These are phyloP conservation scores for Geotrichum aggregatum DNA, from an alignment of 1,139 yeast genomes.

Conservation along the genomic window DNA sequence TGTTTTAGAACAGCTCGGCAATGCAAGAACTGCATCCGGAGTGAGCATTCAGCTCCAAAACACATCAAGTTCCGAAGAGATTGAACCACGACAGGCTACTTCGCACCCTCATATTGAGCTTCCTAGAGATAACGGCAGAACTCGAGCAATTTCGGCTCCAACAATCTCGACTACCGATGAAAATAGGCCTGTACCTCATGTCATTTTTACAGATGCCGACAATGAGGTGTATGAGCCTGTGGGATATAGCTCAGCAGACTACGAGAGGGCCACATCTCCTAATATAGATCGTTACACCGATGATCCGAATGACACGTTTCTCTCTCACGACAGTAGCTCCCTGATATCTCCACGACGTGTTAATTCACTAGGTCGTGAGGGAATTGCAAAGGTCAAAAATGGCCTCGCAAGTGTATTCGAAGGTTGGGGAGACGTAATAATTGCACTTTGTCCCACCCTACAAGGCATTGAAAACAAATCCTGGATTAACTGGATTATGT, in stretches of 20 bases:
- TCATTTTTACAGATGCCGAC: slow-evolving; percentile 22
- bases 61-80: not conserved
- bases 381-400: not conserved
- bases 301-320: slow-evolving; percentile 2
- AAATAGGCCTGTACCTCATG: slow-evolving; percentile 19
- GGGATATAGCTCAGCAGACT: slow-evolving; percentile 15
- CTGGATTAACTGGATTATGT: slow-evolving; percentile 29
- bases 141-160: not conserved
- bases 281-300: slow-evolving; percentile 15
- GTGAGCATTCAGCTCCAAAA: slow-evolving; percentile 16
- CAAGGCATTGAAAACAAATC: slow-evolving; percentile 27
- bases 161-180: not conserved
- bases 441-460: slow-evolving; percentile 32
- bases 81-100: slow-evolving; percentile 1
- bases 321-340: not conserved
- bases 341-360: not conserved
- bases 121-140: not conserved
- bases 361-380: not conserved
- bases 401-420: not conserved
- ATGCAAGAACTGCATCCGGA: slow-evolving; percentile 19
- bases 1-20: slow-evolving; percentile 27
- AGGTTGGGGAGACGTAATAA: slow-evolving; percentile 17
- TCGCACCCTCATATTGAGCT: slow-evolving; percentile 1
- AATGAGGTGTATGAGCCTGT: slow-evolving; percentile 6
- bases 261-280: slow-evolving; percentile 16